phyloP scores from a whole-genome alignment of 257 asterid genomes.

The Anisodus acutangulus region DNA sequence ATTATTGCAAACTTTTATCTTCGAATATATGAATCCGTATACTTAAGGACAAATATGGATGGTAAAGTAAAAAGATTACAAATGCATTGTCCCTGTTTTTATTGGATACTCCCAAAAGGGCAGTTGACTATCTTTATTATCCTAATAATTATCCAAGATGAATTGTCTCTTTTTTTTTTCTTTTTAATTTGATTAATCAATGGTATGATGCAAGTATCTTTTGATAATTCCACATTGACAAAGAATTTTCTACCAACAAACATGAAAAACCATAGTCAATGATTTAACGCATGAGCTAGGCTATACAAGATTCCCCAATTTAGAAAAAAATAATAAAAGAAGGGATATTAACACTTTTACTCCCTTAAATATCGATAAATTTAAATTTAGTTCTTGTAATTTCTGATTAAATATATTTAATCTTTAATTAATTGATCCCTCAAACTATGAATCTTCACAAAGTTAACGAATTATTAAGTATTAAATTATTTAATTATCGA shows the following conservation, averaged over 20 bases:
- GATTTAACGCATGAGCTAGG: conserved; percentile 20
- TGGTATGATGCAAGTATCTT: background rate
- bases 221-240: background rate
- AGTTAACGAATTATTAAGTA: background rate
- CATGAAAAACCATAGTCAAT: conserved; percentile 17
- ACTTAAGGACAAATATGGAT: background rate
- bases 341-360: background rate
- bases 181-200: background rate
- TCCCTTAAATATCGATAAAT: background rate
- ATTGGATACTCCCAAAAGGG: conserved; percentile 26
- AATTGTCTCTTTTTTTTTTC: background rate
- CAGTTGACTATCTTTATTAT: conserved; percentile 21
- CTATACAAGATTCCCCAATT: background rate
- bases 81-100: background rate
- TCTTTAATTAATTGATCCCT: background rate
- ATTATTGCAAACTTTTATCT: background rate
- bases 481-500: background rate
- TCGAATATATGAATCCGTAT: conserved; percentile 22
- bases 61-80: background rate
- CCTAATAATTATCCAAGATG: background rate
- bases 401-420: background rate
- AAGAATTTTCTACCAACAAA: background rate
- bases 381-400: background rate
- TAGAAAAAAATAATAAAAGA: background rate
- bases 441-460: background rate